Conservation (phyloP, 139 green algal genomes). For the Ulvella scutata region DNA sequence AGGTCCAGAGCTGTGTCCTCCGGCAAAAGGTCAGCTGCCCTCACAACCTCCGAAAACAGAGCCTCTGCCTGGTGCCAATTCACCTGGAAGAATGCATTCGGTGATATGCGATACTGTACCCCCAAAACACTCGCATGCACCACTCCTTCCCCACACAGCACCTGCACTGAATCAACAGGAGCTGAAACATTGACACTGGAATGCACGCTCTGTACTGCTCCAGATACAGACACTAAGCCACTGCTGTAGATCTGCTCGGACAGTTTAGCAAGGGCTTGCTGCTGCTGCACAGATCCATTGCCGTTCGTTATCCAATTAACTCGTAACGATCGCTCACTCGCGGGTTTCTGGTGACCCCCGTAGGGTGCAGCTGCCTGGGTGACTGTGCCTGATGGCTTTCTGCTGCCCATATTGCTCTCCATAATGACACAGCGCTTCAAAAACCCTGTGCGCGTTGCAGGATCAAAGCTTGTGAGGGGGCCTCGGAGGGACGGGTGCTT, state of each 20-base stretch:
- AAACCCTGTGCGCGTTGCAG: neutral
- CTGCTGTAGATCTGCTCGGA: neutral
- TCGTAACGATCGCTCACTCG: no score
- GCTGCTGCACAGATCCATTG: no score
- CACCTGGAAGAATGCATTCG: constrained; percentile 77
- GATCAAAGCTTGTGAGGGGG: neutral
- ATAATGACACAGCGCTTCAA: no score
- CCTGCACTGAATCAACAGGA: neutral
- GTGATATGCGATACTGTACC: constrained; percentile 46
- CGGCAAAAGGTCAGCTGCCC: constrained; percentile 12
- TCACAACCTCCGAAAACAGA: constrained; percentile 34
- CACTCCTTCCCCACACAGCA: neutral
- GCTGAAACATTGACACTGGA: neutral
- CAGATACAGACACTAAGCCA: neutral
- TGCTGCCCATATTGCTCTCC: no score
- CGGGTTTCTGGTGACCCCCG: no score
- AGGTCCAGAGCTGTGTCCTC: constrained; percentile 47
- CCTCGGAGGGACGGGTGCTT: neutral
- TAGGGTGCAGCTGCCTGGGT: no score
- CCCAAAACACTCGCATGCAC: constrained; percentile 16
- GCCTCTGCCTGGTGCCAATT: constrained; percentile 58
- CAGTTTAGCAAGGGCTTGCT: no score
- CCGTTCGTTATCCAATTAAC: no score
- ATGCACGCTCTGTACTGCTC: neutral
- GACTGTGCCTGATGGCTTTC: no score